Percentiles rank a stretch among this genome's conserved stretches.
phyloP scores from a whole-genome alignment of 495 filamentous ascomycete species.

The Hypoxylon intermedium region DNA sequence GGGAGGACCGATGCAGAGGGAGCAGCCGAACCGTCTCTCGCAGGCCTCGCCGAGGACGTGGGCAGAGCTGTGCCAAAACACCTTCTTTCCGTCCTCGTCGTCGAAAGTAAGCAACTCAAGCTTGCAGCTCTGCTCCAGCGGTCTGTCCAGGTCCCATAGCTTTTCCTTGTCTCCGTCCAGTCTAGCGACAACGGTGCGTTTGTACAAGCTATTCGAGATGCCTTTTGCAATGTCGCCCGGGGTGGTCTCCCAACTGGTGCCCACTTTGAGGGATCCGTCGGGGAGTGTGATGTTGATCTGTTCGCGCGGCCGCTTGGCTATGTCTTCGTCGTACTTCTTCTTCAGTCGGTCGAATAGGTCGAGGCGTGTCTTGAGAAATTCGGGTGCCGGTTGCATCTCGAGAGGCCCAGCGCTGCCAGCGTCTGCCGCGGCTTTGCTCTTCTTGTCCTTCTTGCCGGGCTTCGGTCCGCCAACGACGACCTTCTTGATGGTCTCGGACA shows the following conservation, averaged over 20 bases:
- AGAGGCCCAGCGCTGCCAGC: conserved; percentile 48
- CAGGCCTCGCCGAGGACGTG: conserved; percentile 93
- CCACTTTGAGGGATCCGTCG: conserved; percentile 65
- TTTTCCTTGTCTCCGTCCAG: conserved; percentile 70
- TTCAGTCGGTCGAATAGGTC: conserved; percentile 87
- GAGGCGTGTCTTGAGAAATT: conserved; percentile 84
- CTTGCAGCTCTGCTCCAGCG: conserved; percentile 79
- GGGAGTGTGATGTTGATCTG: conserved; percentile 71
- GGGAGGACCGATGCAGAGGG: conserved; percentile 90
- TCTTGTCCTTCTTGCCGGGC: conserved; percentile 60
- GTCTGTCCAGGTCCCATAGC: conserved; percentile 91
- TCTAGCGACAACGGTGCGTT: conserved; percentile 81
- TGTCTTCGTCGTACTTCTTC: conserved; percentile 77
- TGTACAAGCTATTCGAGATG: conserved; percentile 73
- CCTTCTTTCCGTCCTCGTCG: conserved; percentile 79
- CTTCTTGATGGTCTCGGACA: conserved; percentile 58
- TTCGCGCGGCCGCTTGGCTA: conserved; percentile 68
- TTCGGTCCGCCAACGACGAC: conserved; percentile 53
- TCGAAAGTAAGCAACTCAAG: conserved; percentile 85
- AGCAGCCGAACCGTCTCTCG: conserved; percentile 86
- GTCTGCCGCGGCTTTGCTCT: conserved; percentile 51
- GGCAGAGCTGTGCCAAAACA: conserved; percentile 93
- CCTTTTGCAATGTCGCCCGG: conserved; percentile 69
- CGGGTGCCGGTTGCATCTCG: conserved; percentile 71
- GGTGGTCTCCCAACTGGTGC: conserved; percentile 75